These are phyloP conservation scores for Pulveroboletus sp. DNA, from an alignment of 768 basidiomycete species.

Conservation along the genomic window DNA sequence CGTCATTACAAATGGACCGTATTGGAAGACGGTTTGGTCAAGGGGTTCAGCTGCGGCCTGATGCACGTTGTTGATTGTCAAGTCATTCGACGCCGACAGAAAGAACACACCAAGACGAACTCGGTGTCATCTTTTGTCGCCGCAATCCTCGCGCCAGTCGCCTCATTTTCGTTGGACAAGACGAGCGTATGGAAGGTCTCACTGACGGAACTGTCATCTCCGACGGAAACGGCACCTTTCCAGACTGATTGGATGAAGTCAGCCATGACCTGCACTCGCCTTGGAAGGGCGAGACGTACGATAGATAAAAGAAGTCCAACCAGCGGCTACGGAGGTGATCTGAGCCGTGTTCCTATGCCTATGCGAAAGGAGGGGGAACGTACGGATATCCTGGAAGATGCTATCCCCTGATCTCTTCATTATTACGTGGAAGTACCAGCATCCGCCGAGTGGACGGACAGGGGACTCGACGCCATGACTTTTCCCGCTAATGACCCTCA, in stretches of 20 bases:
- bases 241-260: constrained; percentile 21
- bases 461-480: constrained; percentile 84
- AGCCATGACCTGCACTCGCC: not conserved
- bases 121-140: constrained; percentile 61
- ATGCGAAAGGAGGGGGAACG: constrained; percentile 26
- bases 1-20: constrained; percentile 88
- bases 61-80: constrained; percentile 1
- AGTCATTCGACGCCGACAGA: not conserved
- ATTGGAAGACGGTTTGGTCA: constrained; percentile 82
- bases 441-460: constrained; percentile 86
- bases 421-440: constrained; percentile 85
- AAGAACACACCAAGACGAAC: constrained; percentile 57
- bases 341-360: not conserved
- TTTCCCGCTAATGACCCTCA: constrained; percentile 87
- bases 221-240: constrained; percentile 59
- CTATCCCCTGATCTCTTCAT: constrained; percentile 53
- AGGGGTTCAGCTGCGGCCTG: constrained; percentile 85
- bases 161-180: constrained; percentile 52
- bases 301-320: constrained; percentile 90
- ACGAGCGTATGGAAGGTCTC: constrained; percentile 76
- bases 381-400: constrained; percentile 82
- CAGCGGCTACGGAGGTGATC: constrained; percentile 43
- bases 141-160: constrained; percentile 67
- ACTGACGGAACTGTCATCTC: constrained; percentile 42
- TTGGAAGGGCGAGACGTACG: constrained; percentile 40